A percentile compares a stretch with the other conserved stretches of the same genome.
phyloP scores from a whole-genome alignment of 345 rosid species.

The Citrus unshiu region DNA sequence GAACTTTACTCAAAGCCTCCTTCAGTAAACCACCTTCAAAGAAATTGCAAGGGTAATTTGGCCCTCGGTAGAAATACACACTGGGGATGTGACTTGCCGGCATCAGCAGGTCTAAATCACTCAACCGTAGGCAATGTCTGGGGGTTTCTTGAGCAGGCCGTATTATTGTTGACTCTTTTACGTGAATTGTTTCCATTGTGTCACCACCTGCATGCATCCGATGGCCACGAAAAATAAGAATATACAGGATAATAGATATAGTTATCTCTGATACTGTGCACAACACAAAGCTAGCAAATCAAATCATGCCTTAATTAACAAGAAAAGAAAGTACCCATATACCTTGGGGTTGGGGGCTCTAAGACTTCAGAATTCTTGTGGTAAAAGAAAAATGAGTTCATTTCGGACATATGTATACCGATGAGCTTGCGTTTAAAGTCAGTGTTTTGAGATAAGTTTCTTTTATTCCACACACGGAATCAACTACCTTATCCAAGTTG shows the following conservation, averaged over 20 bases:
- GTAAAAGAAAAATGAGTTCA: not conserved
- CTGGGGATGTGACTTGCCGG: not conserved
- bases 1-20: not conserved
- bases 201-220: not conserved
- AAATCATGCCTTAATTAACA: not conserved
- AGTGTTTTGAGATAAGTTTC: not conserved
- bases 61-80: not conserved
- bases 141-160: not conserved
- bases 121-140: not conserved
- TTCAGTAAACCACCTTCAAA: not conserved
- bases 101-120: not conserved
- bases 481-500: not conserved
- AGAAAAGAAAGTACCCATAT: not conserved
- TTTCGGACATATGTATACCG: not conserved
- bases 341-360: not conserved
- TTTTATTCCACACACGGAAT: not conserved
- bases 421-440: not conserved
- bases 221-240: not conserved
- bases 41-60: not conserved
- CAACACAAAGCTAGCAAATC: not conserved
- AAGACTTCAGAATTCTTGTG: not conserved
- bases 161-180: not conserved
- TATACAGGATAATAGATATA: not conserved
- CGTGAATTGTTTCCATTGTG: not conserved
- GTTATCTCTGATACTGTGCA: not conserved